Evolutionary conservation across 108 stramenopile species (phyloP).

Genomic region (Cyclotella choctawhatcheeana): DNA sequence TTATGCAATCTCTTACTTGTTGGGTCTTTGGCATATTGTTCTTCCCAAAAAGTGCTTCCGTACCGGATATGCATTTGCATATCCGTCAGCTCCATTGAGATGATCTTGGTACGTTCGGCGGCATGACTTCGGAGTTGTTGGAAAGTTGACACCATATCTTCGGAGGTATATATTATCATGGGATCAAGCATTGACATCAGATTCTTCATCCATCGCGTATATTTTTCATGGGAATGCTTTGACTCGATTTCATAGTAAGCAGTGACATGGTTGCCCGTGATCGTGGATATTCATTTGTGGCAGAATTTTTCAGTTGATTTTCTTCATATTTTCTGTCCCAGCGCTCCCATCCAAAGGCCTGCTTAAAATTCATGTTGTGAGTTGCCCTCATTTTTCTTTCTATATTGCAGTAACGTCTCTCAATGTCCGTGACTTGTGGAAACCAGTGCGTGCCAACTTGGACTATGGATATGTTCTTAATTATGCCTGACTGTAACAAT

Average conservation of each 20-base stretch:
- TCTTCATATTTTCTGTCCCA: too few relatives aligned
- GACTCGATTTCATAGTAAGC: constrained; percentile 63
- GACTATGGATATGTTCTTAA: too few relatives aligned
- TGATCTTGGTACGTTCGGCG: constrained; percentile 50
- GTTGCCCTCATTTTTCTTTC: too few relatives aligned
- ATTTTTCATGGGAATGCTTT: constrained; percentile 51
- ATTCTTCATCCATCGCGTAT: constrained; percentile 71
- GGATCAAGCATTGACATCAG: constrained; percentile 67
- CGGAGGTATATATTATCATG: constrained; percentile 69
- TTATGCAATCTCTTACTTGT: constrained; percentile 60
- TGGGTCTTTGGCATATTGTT: constrained; percentile 63
- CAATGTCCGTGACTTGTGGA: too few relatives aligned
- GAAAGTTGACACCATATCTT: constrained; percentile 55
- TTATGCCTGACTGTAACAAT: too few relatives aligned
- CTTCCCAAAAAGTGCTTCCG: constrained; percentile 55
- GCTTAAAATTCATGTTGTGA: too few relatives aligned
- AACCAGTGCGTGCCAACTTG: too few relatives aligned
- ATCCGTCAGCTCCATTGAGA: constrained; percentile 52
- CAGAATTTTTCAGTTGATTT: too few relatives aligned
- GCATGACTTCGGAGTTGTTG: constrained; percentile 58
- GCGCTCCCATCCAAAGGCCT: too few relatives aligned
- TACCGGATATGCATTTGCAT: constrained; percentile 51
- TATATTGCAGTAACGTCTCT: too few relatives aligned
- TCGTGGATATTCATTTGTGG: too few relatives aligned
- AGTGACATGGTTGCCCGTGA: constrained; percentile 63